A percentile compares a stretch with the other conserved stretches of the same genome.
phyloP scores from a whole-genome alignment of 2,329 filamentous ascomycete genomes.

The Penicillium sp. region DNA sequence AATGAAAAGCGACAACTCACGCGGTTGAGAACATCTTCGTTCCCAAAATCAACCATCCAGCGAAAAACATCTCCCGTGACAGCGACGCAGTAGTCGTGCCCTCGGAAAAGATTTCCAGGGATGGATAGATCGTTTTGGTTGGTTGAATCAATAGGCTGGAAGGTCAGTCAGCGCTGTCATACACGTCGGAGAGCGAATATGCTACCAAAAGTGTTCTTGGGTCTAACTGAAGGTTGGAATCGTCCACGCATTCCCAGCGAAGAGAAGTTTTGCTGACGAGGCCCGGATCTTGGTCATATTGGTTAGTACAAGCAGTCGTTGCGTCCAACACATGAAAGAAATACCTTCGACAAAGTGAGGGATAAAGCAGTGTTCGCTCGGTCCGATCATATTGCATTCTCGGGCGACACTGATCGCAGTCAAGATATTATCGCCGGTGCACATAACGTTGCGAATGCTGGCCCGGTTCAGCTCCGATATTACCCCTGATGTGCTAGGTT shows the following conservation, averaged over 20 bases:
- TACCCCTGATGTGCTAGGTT: constrained; percentile 74
- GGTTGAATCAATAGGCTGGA: constrained; percentile 63
- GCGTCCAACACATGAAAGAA: neutral
- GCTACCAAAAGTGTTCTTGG: constrained; percentile 65
- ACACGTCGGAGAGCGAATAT: neutral
- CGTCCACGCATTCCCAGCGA: constrained; percentile 92
- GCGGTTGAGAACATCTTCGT: constrained; percentile 67
- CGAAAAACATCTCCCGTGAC: constrained; percentile 91
- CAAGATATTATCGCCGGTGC: constrained; percentile 94
- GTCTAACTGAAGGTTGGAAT: constrained; percentile 70
- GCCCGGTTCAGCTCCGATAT: constrained; percentile 76
- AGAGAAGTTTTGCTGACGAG: constrained; percentile 68
- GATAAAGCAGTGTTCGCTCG: constrained; percentile 81
- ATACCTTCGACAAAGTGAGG: constrained; percentile 75
- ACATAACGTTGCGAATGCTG: constrained; percentile 87
- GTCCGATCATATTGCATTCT: constrained; percentile 78
- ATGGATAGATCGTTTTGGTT: constrained; percentile 71
- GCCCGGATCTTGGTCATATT: constrained; percentile 52
- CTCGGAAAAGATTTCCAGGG: constrained; percentile 74
- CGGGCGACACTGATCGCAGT: constrained; percentile 93
- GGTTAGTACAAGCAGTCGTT: neutral
- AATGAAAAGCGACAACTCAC: constrained; percentile 40
- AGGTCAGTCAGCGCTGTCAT: constrained; percentile 8
- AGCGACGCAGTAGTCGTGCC: constrained; percentile 81
- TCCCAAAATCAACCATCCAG: constrained; percentile 89